Percentiles rank a stretch among this genome's conserved stretches.
Conservation (phyloP, 2,329 filamentous ascomycete species). For the Pleurostoma richardsiae region DNA sequence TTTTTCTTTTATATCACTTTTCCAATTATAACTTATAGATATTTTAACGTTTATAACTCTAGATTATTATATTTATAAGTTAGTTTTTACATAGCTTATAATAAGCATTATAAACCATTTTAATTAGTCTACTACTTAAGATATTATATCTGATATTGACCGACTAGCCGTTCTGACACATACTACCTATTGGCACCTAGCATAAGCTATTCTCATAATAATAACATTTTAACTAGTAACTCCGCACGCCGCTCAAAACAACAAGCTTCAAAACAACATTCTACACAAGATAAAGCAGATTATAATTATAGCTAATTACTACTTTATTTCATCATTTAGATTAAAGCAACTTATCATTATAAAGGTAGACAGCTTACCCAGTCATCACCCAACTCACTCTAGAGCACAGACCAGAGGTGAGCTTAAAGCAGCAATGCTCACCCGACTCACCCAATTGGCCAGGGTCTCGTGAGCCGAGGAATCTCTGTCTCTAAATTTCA, state of each 20-base stretch:
- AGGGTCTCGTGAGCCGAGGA: background rate
- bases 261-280: background rate
- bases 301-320: background rate
- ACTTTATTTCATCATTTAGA: background rate
- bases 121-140: too few species aligned
- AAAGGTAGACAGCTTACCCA: background rate
- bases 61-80: too few species aligned
- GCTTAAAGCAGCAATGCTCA: background rate
- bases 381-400: background rate
- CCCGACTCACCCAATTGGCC: background rate
- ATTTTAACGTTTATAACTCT: too few species aligned
- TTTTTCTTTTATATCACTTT: too few species aligned
- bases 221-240: too few species aligned
- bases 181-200: too few species aligned
- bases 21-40: too few species aligned
- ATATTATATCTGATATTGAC: too few species aligned
- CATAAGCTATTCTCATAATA: too few species aligned
- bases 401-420: background rate
- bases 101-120: too few species aligned
- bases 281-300: background rate
- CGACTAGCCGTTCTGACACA: too few species aligned
- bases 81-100: too few species aligned
- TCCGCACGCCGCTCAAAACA: background rate
- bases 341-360: background rate
- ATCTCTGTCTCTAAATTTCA: background rate